Evolutionary conservation across 1,284 basidiomycete genomes (phyloP), one percentile per base, ranked within the genome.

Genomic region (Pseudozyma pruni): DNA sequence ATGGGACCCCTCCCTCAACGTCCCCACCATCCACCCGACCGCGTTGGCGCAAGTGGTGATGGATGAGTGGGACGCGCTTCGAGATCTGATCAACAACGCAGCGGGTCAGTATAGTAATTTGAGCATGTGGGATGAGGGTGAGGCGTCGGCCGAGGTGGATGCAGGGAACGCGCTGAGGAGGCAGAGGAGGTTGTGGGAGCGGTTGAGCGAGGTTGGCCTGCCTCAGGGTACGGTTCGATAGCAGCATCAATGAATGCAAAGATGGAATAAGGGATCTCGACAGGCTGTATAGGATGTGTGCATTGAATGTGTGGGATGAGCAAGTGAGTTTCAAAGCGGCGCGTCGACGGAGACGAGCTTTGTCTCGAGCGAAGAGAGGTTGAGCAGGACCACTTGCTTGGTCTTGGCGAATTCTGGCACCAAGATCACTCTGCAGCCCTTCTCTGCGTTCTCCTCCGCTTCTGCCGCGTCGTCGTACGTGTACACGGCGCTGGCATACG

Each of bases 341-440:
- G 56, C 40, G 3, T 67, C 49, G 34, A 67, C 37, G 19, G 43
- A 51, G 14, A 86, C 76, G 1, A 84, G 82, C 72, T 83, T 83
- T 33, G 83, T 83, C 61, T 87, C 87, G 48, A 90, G 83, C 17
- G 87, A 88, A 71, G 84, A 83, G 59, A 88, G 81, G 62, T 90
- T 87, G 23, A 90, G 85, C 22, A 90, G 82, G 4, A 88, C 88
- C n/a, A 91, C 75, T 19, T 86, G 82, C 4, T 89, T 88, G 5
- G 87, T 87, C 63, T 87, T 83, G 27, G 89, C 86, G 81, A 98
- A 98, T 20, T 86, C 86, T 0, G 96, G 96, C 13, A 98, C 84
- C 48, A 97, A 85, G 16, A 98, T 86, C 23, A 98, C 86, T 34
- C 94, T 86, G 75, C 87, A 85, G 68, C 49, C 50, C 6, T 60